phyloP scores from a whole-genome alignment of 2,329 filamentous ascomycete species.

The Apiospora marii region DNA sequence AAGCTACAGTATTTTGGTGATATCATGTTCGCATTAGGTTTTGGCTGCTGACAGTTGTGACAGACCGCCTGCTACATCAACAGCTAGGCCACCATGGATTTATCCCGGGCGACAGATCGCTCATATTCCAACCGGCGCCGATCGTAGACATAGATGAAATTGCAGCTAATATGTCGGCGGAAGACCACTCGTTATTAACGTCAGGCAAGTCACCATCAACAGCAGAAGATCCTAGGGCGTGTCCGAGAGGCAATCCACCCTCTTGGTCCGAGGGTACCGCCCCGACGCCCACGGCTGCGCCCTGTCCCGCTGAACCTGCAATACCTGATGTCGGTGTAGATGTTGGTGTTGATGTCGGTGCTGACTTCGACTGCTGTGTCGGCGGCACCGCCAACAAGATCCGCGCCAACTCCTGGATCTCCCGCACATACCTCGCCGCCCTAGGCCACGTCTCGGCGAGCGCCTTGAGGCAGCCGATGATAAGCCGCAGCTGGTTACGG shows the following conservation, averaged over 20 bases:
- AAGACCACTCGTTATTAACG: neutral
- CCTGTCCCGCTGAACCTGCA: neutral
- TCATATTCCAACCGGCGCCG: neutral
- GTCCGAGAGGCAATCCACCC: neutral
- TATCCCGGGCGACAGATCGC: neutral
- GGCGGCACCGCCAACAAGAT: neutral
- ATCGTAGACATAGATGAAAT: neutral
- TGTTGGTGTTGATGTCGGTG: neutral
- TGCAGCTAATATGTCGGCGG: neutral
- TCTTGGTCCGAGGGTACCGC: neutral
- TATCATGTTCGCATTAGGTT: no score
- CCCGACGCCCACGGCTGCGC: no score
- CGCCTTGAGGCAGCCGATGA: constrained; percentile 48
- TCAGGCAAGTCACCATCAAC: neutral
- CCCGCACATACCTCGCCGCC: constrained; percentile 45
- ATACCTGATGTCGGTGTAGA: no score
- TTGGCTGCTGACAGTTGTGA: no score
- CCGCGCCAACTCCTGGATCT: constrained; percentile 50
- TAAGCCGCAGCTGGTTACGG: constrained; percentile 51
- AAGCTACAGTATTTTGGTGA: no score
- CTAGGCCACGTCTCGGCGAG: constrained; percentile 48
- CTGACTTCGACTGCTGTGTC: neutral
- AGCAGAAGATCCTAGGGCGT: neutral
- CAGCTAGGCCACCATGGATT: neutral
- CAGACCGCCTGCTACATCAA: neutral